Evolutionary conservation across 805 yeast species (phyloP).

Genomic region (Ogataea pignaliae): DNA sequence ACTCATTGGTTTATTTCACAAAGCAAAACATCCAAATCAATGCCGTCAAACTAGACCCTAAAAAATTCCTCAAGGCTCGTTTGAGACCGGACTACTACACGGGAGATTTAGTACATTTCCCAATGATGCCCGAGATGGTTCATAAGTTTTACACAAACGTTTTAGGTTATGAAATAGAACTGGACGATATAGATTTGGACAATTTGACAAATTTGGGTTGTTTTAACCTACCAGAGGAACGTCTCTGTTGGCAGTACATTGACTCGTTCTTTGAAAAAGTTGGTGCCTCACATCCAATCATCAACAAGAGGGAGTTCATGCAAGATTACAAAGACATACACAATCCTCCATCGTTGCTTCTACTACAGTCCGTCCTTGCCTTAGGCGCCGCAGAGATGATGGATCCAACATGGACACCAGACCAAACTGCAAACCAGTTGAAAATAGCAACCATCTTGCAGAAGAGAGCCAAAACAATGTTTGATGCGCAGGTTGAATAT

Average conservation of each 20-base stretch:
- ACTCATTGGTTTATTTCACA: constrained; percentile 10
- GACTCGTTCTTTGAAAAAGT: constrained; percentile 56
- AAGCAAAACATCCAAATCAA: constrained; percentile 10
- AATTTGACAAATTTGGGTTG: constrained; percentile 65
- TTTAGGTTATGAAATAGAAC: constrained; percentile 9
- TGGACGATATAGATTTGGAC: constrained; percentile 48
- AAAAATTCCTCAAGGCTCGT: constrained; percentile 6
- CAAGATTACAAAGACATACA: constrained; percentile 46
- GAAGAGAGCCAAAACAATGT: constrained; percentile 54
- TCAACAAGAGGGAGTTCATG: constrained; percentile 60
- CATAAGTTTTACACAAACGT: constrained; percentile 9
- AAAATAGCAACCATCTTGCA: constrained; percentile 11
- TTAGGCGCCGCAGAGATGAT: constrained; percentile 59
- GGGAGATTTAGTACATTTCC: constrained; percentile 5
- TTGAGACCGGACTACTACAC: constrained; percentile 5
- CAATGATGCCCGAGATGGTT: constrained; percentile 8
- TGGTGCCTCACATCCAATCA: constrained; percentile 62
- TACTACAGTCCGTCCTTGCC: constrained; percentile 61
- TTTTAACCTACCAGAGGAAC: constrained; percentile 57
- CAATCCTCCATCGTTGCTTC: constrained; percentile 54
- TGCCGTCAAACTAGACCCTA: constrained; percentile 11
- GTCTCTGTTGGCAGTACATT: constrained; percentile 55
- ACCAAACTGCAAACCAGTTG: constrained; percentile 31
- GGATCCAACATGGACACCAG: constrained; percentile 50
- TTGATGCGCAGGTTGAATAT: constrained; percentile 60